Conservation (phyloP, 2,329 filamentous ascomycete species). For the Fusarium sp. region DNA sequence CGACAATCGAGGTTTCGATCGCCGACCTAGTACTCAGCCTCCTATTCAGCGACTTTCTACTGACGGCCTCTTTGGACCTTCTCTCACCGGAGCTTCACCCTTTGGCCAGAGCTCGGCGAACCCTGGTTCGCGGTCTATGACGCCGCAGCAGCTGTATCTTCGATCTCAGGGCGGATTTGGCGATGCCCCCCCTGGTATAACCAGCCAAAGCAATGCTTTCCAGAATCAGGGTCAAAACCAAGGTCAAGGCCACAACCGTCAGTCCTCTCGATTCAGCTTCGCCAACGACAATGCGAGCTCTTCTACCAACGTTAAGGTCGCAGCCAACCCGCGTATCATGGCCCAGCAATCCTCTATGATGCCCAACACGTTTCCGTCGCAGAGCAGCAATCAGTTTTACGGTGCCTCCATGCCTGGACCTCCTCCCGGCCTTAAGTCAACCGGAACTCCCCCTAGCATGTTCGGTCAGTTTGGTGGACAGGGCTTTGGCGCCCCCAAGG, state of each 20-base stretch:
- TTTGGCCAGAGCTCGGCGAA: conserved; percentile 62
- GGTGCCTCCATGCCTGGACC: conserved; percentile 88
- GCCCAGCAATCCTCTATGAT: conserved; percentile 90
- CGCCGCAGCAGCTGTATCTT: conserved; percentile 80
- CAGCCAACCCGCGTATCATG: conserved; percentile 83
- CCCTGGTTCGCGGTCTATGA: conserved; percentile 75
- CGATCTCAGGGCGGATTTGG: conserved; percentile 70
- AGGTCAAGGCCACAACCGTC: conserved; percentile 77
- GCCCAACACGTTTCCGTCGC: conserved; percentile 71
- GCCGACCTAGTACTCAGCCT: conserved; percentile 76
- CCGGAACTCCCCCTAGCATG: conserved; percentile 92
- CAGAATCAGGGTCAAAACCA: conserved; percentile 55
- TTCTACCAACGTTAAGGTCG: conserved; percentile 73
- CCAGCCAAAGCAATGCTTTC: conserved; percentile 59
- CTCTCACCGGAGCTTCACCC: conserved; percentile 55
- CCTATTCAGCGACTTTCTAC: conserved; percentile 75
- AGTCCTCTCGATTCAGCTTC: conserved; percentile 89
- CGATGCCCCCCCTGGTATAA: conserved; percentile 68
- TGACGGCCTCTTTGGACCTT: conserved; percentile 66
- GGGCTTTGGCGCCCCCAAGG: conserved; percentile 78
- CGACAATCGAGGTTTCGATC: conserved; percentile 63
- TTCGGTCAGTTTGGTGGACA: conserved; percentile 89
- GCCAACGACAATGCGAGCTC: conserved; percentile 74
- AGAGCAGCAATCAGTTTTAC: conserved; percentile 78
- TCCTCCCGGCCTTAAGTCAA: conserved; percentile 93